Conservation (phyloP, 1,284 basidiomycete species). For the Papiliotrema nemorosa region DNA sequence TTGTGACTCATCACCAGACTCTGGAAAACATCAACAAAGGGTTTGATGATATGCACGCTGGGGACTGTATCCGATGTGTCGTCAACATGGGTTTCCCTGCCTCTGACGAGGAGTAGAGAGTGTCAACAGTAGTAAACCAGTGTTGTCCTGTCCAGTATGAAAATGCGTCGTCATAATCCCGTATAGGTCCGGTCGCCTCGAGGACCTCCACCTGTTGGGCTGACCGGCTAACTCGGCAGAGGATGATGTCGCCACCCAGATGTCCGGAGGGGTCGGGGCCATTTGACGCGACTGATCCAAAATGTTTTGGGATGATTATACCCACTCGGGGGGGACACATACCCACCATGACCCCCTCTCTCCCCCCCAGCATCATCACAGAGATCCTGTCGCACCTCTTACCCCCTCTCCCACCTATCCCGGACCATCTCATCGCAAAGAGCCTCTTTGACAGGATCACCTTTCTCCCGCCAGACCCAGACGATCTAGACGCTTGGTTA, state of each 20-base stretch:
- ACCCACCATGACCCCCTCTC: conserved; percentile 12
- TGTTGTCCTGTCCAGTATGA: neutral
- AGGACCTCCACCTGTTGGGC: too few species aligned
- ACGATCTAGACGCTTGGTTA: conserved; percentile 39
- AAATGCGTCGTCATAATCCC: too few species aligned
- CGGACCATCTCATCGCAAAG: conserved; percentile 27
- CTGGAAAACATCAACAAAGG: conserved; percentile 81
- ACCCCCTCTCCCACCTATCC: conserved; percentile 38
- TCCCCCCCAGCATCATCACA: conserved; percentile 26
- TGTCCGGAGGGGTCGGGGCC: too few species aligned
- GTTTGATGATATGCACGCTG: conserved; percentile 91
- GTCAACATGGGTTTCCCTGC: conserved; percentile 50
- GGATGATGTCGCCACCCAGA: too few species aligned
- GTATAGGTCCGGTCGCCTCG: too few species aligned
- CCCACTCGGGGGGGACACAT: too few species aligned
- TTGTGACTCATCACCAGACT: conserved; percentile 74
- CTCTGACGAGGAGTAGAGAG: conserved; percentile 7
- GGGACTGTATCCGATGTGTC: conserved; percentile 89
- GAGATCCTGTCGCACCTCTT: conserved; percentile 40
- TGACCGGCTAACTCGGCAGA: too few species aligned
- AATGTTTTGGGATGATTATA: too few species aligned
- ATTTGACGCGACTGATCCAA: too few species aligned
- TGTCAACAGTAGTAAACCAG: neutral
- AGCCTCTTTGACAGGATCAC: conserved; percentile 37
- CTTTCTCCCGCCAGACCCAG: conserved; percentile 37